Conservation (phyloP, 306 rosid genomes). For the Macrotyloma uniflorum region DNA sequence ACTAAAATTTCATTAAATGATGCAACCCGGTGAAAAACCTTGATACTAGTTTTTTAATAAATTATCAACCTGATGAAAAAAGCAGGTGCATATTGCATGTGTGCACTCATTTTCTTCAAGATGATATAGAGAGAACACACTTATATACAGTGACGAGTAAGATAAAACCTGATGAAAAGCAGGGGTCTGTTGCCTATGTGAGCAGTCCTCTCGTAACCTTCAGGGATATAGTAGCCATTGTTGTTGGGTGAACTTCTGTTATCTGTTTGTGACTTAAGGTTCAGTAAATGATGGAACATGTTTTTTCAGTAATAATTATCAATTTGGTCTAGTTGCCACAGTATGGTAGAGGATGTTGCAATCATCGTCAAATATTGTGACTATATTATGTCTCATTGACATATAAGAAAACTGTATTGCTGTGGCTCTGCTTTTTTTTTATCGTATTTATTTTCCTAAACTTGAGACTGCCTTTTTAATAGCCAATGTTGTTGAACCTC, state of each 20-base stretch:
- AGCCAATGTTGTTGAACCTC: too few relatives aligned
- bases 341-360: neutral
- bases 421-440: neutral
- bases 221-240: conserved; percentile 61
- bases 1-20: conserved; percentile 75
- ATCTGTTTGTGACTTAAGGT: too few relatives aligned
- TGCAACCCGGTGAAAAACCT: conserved; percentile 38
- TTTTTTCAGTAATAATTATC: neutral
- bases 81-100: too few relatives aligned
- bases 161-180: too few relatives aligned
- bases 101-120: too few relatives aligned
- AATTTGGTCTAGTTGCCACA: neutral
- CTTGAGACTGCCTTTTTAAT: neutral
- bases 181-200: conserved; percentile 58
- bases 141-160: too few relatives aligned
- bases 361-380: neutral
- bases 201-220: conserved; percentile 53
- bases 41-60: too few relatives aligned
- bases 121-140: too few relatives aligned
- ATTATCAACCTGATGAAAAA: conserved; percentile 44
- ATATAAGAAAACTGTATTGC: neutral
- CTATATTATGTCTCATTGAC: too few relatives aligned
- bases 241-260: too few relatives aligned
- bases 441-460: neutral
- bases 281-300: too few relatives aligned